A percentile compares a stretch with the other conserved stretches of the same genome.
Conservation (phyloP, 139 green algal genomes). For the Chlorella sp. region DNA sequence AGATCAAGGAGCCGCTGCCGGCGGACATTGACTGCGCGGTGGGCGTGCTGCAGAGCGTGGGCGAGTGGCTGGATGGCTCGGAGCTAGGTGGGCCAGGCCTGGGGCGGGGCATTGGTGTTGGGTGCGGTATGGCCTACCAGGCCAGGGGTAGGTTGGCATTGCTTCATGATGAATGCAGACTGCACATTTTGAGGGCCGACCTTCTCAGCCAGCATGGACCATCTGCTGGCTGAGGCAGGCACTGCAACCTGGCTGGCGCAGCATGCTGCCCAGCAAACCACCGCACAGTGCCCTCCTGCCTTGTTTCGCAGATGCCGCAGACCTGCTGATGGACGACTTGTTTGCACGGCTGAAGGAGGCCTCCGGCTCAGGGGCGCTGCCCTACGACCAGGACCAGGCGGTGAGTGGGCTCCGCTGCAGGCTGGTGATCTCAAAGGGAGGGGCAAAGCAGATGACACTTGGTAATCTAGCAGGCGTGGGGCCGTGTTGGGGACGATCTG, state of each 20-base stretch:
- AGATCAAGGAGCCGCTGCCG: slow-evolving; percentile 1
- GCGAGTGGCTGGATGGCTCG: not conserved
- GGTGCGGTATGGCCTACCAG: not conserved
- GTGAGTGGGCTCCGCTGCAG: not conserved
- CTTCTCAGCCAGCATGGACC: no score
- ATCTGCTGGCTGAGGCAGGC: not conserved
- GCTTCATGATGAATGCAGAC: no score
- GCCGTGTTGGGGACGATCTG: no score
- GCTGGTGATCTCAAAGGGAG: no score
- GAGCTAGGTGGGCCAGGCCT: not conserved
- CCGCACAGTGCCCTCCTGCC: not conserved
- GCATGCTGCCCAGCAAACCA: not conserved
- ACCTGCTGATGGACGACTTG: slow-evolving; percentile 6
- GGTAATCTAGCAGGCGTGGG: no score
- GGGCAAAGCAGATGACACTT: no score
- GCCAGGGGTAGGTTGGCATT: not conserved
- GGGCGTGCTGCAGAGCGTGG: not conserved
- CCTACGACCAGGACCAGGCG: not conserved
- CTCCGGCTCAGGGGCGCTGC: not conserved
- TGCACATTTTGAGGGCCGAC: no score
- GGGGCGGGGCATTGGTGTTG: not conserved
- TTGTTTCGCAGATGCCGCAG: not conserved
- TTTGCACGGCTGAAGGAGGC: not conserved
- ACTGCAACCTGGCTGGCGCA: not conserved
- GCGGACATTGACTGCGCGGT: not conserved